Percentiles rank a stretch among this genome's conserved stretches.
phyloP scores from a whole-genome alignment of 495 filamentous ascomycete species.

The Elaphomyces granulatus region DNA sequence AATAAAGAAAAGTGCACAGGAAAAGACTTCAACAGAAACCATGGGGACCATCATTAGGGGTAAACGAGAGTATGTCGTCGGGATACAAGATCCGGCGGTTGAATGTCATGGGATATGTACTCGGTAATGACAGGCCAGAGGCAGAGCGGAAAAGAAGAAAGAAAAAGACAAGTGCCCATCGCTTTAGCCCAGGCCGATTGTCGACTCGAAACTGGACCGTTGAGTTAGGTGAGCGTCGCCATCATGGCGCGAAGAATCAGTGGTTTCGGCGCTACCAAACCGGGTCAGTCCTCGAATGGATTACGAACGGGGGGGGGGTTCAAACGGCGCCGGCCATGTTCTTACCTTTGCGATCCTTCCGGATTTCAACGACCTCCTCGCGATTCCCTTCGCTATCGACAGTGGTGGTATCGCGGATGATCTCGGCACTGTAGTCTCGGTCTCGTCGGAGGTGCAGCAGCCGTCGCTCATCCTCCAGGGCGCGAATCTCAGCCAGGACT shows the following conservation, averaged over 20 bases:
- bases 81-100: too few species aligned
- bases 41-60: too few species aligned
- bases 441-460: conserved; percentile 27
- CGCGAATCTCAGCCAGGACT: conserved; percentile 42
- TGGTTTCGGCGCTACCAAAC: conserved; percentile 39
- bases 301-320: neutral
- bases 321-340: conserved; percentile 39
- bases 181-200: too few species aligned
- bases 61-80: too few species aligned
- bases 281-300: conserved; percentile 12
- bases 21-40: too few species aligned
- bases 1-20: too few species aligned
- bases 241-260: conserved; percentile 58
- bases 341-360: conserved; percentile 81
- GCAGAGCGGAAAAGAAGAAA: too few species aligned
- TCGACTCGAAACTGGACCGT: too few species aligned
- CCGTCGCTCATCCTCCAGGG: conserved; percentile 38
- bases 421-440: conserved; percentile 16
- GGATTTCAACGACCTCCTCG: conserved; percentile 46
- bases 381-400: conserved; percentile 32
- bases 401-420: conserved; percentile 29
- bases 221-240: conserved; percentile 58
- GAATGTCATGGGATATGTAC: too few species aligned
- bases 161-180: too few species aligned
- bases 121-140: too few species aligned